Evolutionary conservation across 148 eudicot genomes (phyloP), one percentile per base, ranked within the genome.

Genomic region (Camellia granthamiana): DNA sequence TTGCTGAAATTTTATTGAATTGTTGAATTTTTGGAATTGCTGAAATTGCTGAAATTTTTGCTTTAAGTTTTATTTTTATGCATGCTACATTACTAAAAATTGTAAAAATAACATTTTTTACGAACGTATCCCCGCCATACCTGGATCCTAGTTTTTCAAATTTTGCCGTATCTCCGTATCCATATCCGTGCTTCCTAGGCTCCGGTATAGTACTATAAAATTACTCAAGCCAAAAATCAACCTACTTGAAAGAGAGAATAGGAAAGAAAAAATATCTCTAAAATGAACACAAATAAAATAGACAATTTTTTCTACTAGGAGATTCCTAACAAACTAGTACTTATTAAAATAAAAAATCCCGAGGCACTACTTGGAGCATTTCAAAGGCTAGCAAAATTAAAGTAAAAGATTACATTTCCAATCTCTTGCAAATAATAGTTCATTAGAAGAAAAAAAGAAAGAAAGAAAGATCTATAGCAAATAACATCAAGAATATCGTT

Each of bases 401-500:
- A 30, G 38, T 30, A 30, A 30, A 30, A 30, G 38, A 30, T 30
- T 30, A 30, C 38, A 30, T 30, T 30, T 47, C 63, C 30, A 49
- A 49, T 41, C 47, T 21, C 66, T 60, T 61, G 41, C 7, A 69
- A 56, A 3, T 23, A 62, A 23, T 30, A 30, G 16, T 38, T 56
- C 38, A 30, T 30, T 30, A 30, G 38, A 30, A 30, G 38, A 30
- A 30, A 30, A 30, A 30, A 30, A 30, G 1, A 30, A 30, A 30
- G 1, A 7, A 52, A 75, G 60, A 59, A 75, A 15, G 6, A 60
- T 43, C 51, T 15, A 41, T 9, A 2, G 23, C 23, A 74, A 61
- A 41, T 41, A 80, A 70, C 43, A 87, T 60, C 75, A 75, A 56
- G 72, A 16, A 81, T 59, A 77, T 38, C 43, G 77, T 82, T 90